These are phyloP conservation scores for Aspergillus tubingensis DNA, from an alignment of 2,329 filamentous ascomycete genomes.

Conservation along the genomic window DNA sequence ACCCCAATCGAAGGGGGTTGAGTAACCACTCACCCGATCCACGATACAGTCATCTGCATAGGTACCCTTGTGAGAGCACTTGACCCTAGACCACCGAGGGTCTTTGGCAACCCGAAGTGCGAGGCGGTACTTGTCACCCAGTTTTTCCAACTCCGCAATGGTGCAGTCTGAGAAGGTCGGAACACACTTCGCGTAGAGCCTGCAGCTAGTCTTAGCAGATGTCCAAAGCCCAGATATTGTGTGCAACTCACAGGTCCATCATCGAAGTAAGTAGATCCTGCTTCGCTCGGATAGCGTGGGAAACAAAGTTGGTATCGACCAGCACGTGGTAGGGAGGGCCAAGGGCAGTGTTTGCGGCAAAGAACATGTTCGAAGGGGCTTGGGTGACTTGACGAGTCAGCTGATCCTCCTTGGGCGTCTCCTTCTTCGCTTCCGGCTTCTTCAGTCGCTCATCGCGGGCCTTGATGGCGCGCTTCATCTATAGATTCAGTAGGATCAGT, in stretches of 20 bases:
- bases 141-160: slow-evolving; percentile 83
- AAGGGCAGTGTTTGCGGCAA: slow-evolving; percentile 82
- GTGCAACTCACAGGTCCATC: slow-evolving; percentile 67
- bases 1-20: too few relatives aligned
- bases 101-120: slow-evolving; percentile 85
- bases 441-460: slow-evolving; percentile 26
- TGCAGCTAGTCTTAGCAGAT: slow-evolving; percentile 13
- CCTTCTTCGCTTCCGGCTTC: slow-evolving; percentile 15
- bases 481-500: not conserved
- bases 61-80: slow-evolving; percentile 87
- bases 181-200: slow-evolving; percentile 85
- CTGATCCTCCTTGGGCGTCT: slow-evolving; percentile 21
- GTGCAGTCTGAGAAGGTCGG: slow-evolving; percentile 84
- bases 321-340: slow-evolving; percentile 80
- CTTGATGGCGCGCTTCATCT: slow-evolving; percentile 27
- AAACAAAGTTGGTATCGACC: slow-evolving; percentile 87
- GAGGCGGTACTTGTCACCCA: slow-evolving; percentile 84
- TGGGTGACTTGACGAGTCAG: slow-evolving; percentile 17
- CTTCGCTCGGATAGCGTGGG: slow-evolving; percentile 87
- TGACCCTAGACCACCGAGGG: slow-evolving; percentile 80
- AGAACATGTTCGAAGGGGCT: slow-evolving; percentile 83
- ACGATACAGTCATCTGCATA: slow-evolving; percentile 87
- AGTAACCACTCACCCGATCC: slow-evolving; percentile 55
- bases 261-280: slow-evolving; percentile 82
- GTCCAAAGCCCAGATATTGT: not conserved